Base-by-base conservation (phyloP, 176 grass and related monocot species). In the Elymus sibiricus region DNA sequence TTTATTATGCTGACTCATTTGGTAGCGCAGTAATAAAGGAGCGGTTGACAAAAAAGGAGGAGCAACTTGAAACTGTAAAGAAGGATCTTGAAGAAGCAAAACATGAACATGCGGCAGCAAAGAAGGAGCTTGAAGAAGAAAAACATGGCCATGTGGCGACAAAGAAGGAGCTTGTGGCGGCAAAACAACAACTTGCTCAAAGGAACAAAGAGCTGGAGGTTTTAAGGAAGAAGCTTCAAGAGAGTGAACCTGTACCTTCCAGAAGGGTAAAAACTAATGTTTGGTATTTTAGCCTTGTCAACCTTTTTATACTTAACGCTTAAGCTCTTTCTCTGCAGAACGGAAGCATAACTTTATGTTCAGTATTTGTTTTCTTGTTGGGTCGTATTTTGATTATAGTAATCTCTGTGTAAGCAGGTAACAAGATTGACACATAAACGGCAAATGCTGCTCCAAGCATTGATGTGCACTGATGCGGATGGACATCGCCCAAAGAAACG, bases 201-300 rank as follows among this genome's bases (percentile, higher is more conserved):
- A 73, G 42, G 66, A 55, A 53, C 4, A 0, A 40, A 4, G 44
- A 58, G 8, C 3, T 84, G 43, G 42, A 79, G 56, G 13, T 21
- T 65, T 17, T 79, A 19, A 79, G 70, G 76, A 79, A 64, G 72
- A 84, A 89, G 28, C 56, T 84, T 89, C 53, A 74, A 42, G 87
- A 66, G 39, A 84, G n/a, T 74, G 76, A 84, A 84, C 38, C 2
- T 13, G n/a, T 26, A 46, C n/a, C 42, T 2, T 73, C 0, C 70
- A 44, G 0, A 44, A 43, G 11, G 70, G 70, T 73, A 73, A 73
- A 58, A 58, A 0, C 19, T 58, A 22, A 58, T 58, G 1, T 16
- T 21, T 21, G 21, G 14, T 22, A 22, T 8, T 22, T 58, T 58
- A 58, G 53, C 32, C 5, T n/a, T 31, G 14, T 11, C 5, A 64